Evolutionary conservation across 352 stramenopile species (phyloP).

Genomic region (Phytophthora citricola): DNA sequence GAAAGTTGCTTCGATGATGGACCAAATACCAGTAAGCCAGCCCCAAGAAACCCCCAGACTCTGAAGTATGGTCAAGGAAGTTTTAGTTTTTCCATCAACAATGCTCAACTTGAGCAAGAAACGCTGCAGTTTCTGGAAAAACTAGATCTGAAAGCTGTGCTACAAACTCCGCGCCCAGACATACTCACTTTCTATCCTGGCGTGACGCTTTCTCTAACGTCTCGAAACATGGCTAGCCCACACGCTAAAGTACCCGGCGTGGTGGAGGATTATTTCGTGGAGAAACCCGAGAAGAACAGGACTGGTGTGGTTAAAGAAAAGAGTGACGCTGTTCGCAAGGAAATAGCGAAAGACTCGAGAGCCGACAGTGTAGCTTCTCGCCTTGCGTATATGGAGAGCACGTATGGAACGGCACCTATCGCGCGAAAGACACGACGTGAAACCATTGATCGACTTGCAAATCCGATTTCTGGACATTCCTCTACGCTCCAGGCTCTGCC

Average conservation of each 20-base stretch:
- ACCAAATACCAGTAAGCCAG: slow-evolving; percentile 8
- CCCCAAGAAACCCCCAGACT: slow-evolving; percentile 1
- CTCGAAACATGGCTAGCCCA: slow-evolving; percentile 5
- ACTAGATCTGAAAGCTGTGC: slow-evolving; percentile 65
- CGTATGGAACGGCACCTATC: slow-evolving; percentile 60
- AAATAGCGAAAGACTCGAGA: slow-evolving; percentile 4
- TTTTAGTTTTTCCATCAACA: slow-evolving; percentile 22
- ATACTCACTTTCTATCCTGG: slow-evolving; percentile 51
- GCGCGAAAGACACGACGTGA: slow-evolving; percentile 59
- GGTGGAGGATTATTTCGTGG: neutral
- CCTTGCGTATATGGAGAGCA: slow-evolving; percentile 65
- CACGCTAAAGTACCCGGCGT: neutral
- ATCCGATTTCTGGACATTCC: slow-evolving; percentile 72
- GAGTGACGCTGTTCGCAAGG: neutral
- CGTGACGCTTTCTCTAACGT: neutral
- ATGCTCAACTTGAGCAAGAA: slow-evolving; percentile 46
- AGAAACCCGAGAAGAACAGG: slow-evolving; percentile 4
- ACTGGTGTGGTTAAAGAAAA: slow-evolving; percentile 9
- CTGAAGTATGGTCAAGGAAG: neutral
- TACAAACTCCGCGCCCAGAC: slow-evolving; percentile 67
- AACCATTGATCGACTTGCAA: slow-evolving; percentile 68
- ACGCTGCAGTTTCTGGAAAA: slow-evolving; percentile 65
- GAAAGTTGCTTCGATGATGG: slow-evolving; percentile 28
- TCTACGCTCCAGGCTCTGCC: slow-evolving; percentile 73
- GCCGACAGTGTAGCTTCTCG: slow-evolving; percentile 25